phyloP scores from a whole-genome alignment of 352 stramenopile genomes.

The Globisporangium middletonii region DNA sequence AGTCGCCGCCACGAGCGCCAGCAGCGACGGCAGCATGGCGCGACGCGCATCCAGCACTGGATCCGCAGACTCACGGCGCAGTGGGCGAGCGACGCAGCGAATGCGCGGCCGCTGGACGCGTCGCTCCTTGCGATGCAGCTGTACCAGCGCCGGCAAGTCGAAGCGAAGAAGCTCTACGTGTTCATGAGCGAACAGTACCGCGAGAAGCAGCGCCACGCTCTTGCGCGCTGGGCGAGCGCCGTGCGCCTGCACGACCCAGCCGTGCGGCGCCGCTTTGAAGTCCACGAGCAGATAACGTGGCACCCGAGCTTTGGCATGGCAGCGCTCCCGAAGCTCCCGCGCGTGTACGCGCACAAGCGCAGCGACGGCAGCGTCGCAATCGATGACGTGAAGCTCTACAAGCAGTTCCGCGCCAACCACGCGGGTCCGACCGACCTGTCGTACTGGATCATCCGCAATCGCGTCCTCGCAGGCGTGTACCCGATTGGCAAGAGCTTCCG shows the following conservation, averaged over 20 bases:
- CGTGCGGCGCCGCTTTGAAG: constrained; percentile 13
- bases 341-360: constrained; percentile 22
- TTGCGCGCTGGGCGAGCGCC: constrained; percentile 24
- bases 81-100: background rate
- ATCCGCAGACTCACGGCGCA: constrained; percentile 19
- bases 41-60: constrained; percentile 39
- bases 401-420: constrained; percentile 64
- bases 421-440: constrained; percentile 55
- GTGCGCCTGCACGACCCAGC: constrained; percentile 9
- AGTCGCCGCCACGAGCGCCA: constrained; percentile 30
- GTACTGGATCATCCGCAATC: constrained; percentile 61
- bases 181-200: constrained; percentile 31
- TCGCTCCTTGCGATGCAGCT: constrained; percentile 38
- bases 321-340: constrained; percentile 46
- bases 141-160: constrained; percentile 32
- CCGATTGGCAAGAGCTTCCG: constrained; percentile 40
- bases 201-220: constrained; percentile 16
- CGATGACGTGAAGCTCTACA: constrained; percentile 51
- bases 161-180: constrained; percentile 37
- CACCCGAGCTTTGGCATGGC: constrained; percentile 65
- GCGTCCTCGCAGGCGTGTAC: constrained; percentile 51
- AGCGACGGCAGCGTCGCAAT: constrained; percentile 38
- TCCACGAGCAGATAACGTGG: constrained; percentile 26
- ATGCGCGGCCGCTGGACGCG: constrained; percentile 7
- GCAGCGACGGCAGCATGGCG: constrained; percentile 17